phyloP scores from a whole-genome alignment of 2,329 filamentous ascomycete genomes.

The Arthrobotrys iridis region DNA sequence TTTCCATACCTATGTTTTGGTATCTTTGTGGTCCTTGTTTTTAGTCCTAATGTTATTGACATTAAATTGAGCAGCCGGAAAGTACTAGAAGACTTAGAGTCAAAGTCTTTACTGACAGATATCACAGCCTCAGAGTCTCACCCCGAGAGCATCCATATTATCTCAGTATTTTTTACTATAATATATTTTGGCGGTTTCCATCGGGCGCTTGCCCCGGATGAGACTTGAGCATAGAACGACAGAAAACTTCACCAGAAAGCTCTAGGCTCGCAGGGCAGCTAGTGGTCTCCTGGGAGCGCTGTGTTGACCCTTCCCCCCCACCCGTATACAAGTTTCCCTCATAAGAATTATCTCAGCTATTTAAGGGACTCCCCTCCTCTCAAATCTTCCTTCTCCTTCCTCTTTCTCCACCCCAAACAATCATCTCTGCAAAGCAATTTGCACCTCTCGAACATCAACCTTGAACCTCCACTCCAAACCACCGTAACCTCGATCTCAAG shows the following conservation, averaged over 20 bases:
- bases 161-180: no score
- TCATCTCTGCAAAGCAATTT: background rate
- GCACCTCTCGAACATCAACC: background rate
- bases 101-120: no score
- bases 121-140: no score
- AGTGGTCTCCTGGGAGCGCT: background rate
- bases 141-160: no score
- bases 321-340: background rate
- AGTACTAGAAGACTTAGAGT: background rate
- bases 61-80: background rate
- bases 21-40: background rate
- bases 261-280: background rate
- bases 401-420: conserved; percentile 20
- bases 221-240: background rate
- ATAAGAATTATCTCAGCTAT: background rate
- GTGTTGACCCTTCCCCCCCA: background rate
- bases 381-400: background rate
- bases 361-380: background rate
- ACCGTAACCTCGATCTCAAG: background rate
- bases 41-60: background rate
- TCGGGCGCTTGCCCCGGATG: background rate
- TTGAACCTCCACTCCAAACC: background rate
- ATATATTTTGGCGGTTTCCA: no score
- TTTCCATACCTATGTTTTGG: background rate
- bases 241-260: background rate